Evolutionary conservation across 164 flowering plant species (phyloP), one percentile per base, ranked within the genome.

Genomic region (Macadamia integrifolia): DNA sequence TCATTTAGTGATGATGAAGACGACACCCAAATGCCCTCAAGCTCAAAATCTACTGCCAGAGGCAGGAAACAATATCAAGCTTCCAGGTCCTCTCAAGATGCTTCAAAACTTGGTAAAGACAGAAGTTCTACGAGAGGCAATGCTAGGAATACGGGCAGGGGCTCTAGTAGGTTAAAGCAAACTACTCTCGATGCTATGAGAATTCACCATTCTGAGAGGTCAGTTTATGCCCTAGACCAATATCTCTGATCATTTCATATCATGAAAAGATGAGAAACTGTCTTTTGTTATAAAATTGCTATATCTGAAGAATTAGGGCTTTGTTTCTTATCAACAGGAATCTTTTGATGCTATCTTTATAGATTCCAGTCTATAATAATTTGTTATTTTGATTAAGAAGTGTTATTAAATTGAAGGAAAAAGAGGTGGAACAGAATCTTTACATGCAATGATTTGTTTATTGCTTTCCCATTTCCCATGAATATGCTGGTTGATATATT

Each of bases 1-100:
- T 81, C 95, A 29, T 90, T 95, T 66, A 92, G 99, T 74, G 97
- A 95, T 79, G 98, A 92, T 77, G 99, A 95, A 69, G 97, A 88
- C 66, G 64, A 82, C 9, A 69, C 80, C 60, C 80, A 77, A 74
- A 62, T 71, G 70, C 31, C 81, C 46, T 73, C 85, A 42, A 76
- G 76, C 67, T 76, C 82, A 49, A 87, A 77, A 70, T 44, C 89
- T 61, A 69, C 84, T 35, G 61, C 77, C 23, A 84, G 85, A 78
- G 88, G 97, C 56, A 74, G 78, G 61, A 87, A 82, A 79, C 82
- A 80, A 17, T 66, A 87, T 69, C 81, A 55, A 69, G 69, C 75
- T 71, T 76, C 85, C 40, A 75, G 75, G 73, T 72, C 87, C 43
- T 80, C 90, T 67, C 77, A 55, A 68, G 92, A 76, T 77, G 77